Conservation (phyloP, 495 filamentous ascomycete species). For the Tricharina praecox region DNA sequence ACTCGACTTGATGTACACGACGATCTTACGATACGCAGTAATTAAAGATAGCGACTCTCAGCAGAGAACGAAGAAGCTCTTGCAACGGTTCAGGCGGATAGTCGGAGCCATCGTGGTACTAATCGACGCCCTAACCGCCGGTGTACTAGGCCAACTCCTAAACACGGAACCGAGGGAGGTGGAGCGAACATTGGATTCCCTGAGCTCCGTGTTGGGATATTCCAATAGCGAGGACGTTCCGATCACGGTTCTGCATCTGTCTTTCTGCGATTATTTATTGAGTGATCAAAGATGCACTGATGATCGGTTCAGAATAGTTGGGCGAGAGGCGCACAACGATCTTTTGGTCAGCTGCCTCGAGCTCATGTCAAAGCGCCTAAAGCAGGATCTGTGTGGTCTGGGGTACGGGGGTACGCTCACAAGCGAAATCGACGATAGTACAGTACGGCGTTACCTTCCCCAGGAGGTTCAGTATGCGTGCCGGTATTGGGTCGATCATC, state of each 20-base stretch:
- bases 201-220: neutral
- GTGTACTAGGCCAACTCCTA: neutral
- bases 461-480: constrained; percentile 30
- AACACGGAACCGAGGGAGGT: neutral
- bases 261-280: constrained; percentile 26
- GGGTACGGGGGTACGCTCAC: constrained; percentile 16
- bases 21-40: neutral
- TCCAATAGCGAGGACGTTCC: constrained; percentile 10
- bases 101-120: constrained; percentile 3
- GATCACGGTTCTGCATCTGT: constrained; percentile 22
- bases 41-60: neutral
- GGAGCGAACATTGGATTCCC: neutral
- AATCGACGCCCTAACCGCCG: neutral
- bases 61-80: neutral
- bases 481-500: constrained; percentile 34
- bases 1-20: neutral
- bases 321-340: constrained; percentile 10
- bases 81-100: neutral
- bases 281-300: constrained; percentile 14
- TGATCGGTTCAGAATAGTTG: constrained; percentile 25
- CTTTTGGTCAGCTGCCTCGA: constrained; percentile 24
- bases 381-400: constrained; percentile 30
- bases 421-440: constrained; percentile 15
- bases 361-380: constrained; percentile 26
- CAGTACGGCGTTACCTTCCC: constrained; percentile 2